A percentile compares a stretch with the other conserved stretches of the same genome.
Evolutionary conservation across 345 rosid species (phyloP).

Genomic region (Moricandia moricandioides): DNA sequence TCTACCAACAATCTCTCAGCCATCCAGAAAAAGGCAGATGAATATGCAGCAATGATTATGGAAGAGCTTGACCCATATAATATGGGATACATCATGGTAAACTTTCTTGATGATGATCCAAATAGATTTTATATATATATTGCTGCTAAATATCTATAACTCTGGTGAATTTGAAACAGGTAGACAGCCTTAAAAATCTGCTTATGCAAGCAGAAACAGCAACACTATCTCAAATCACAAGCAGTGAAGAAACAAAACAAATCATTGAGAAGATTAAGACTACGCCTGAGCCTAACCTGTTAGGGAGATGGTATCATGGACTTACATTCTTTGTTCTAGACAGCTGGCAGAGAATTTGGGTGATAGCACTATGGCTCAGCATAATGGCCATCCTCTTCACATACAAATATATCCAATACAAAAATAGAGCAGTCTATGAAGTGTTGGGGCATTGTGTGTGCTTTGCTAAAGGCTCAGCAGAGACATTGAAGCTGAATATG

Average conservation of each 20-base stretch:
- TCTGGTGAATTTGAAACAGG: slow-evolving; percentile 35
- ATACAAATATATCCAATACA: slow-evolving; percentile 57
- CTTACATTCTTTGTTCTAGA: slow-evolving; percentile 48
- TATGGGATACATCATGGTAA: slow-evolving; percentile 70
- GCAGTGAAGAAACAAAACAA: slow-evolving; percentile 49
- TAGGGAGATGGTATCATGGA: slow-evolving; percentile 37
- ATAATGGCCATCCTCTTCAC: slow-evolving; percentile 52
- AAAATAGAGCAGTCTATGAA: slow-evolving; percentile 44
- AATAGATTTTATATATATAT: neutral
- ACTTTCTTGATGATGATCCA: neutral
- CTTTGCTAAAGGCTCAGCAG: slow-evolving; percentile 53
- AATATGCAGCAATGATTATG: slow-evolving; percentile 79
- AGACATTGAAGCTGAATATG: neutral
- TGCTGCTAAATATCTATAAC: neutral
- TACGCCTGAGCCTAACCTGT: slow-evolving; percentile 49
- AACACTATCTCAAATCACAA: slow-evolving; percentile 16
- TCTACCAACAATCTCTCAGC: slow-evolving; percentile 47
- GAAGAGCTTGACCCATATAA: slow-evolving; percentile 68
- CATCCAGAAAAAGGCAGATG: slow-evolving; percentile 63
- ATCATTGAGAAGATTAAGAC: slow-evolving; percentile 66
- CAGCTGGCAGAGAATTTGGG: slow-evolving; percentile 74
- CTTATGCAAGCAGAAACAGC: slow-evolving; percentile 44
- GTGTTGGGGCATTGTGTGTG: slow-evolving; percentile 67
- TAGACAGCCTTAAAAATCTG: slow-evolving; percentile 53
- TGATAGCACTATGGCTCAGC: slow-evolving; percentile 52